Conservation (phyloP, 768 basidiomycete species). For the Kwoniella bestiolae region DNA sequence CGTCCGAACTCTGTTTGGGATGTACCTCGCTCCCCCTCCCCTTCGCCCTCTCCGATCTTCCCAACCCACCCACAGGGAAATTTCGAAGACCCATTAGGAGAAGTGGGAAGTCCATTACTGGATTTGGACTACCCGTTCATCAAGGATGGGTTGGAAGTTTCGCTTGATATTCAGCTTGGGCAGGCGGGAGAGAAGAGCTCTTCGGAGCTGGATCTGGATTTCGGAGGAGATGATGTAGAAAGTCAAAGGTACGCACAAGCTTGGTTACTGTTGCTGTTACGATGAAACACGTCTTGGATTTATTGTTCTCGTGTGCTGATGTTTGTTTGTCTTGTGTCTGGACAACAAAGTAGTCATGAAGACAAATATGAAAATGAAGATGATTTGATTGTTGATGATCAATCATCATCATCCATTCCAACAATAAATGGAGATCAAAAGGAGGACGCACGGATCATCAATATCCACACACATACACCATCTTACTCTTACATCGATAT, state of each 20-base stretch:
- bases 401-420: not conserved
- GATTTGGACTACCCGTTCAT: not conserved
- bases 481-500: constrained; percentile 19
- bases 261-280: not conserved
- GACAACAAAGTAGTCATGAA: not conserved
- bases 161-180: not conserved
- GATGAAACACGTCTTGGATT: not conserved
- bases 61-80: not conserved
- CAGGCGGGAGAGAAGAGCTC: not conserved
- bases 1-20: not conserved
- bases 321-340: not conserved
- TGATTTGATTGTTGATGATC: not conserved
- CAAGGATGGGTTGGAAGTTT: constrained; percentile 5
- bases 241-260: not conserved
- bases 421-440: constrained; percentile 2
- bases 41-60: constrained; percentile 5
- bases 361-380: not conserved
- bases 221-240: not conserved
- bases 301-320: not conserved
- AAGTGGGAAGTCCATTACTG: not conserved
- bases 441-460: not conserved
- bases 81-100: not conserved
- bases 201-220: constrained; percentile 1
- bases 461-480: no score
- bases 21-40: constrained; percentile 19